Evolutionary conservation across 2,329 filamentous ascomycete genomes (phyloP).

Genomic region (Paraphoma chrysanthemicola): DNA sequence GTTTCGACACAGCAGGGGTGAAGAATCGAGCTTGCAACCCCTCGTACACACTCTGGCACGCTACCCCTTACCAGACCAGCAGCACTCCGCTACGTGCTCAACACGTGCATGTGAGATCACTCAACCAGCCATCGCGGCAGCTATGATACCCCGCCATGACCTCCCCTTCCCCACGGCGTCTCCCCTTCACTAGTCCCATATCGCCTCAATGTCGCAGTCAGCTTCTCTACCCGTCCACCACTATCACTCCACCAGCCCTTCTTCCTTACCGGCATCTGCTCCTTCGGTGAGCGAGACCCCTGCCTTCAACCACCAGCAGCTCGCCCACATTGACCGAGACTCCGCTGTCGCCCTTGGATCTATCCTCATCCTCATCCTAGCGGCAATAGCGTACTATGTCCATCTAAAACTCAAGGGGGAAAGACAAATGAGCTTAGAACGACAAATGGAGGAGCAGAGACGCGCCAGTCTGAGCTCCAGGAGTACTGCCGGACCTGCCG

Average conservation of each 20-base stretch:
- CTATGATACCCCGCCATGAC: not conserved
- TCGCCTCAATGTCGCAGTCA: not conserved
- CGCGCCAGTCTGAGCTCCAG: not conserved
- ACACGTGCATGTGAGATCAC: conserved; percentile 1
- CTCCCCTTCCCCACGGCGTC: not conserved
- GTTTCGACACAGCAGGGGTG: not conserved
- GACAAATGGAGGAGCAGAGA: not conserved
- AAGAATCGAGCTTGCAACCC: not conserved
- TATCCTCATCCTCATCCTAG: conserved; percentile 9
- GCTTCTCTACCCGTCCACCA: not conserved
- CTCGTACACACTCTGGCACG: not conserved
- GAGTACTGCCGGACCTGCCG: not conserved
- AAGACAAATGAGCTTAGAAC: not conserved
- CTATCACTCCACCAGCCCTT: not conserved
- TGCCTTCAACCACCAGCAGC: not conserved
- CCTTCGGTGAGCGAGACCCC: not conserved
- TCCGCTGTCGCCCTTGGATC: conserved; percentile 17
- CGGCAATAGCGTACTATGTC: not conserved
- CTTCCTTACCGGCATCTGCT: not conserved
- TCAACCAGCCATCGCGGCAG: not conserved
- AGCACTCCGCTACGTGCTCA: not conserved
- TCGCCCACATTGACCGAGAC: conserved; percentile 11
- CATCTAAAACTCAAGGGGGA: not conserved
- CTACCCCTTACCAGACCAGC: not conserved
- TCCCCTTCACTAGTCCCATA: not conserved